Evolutionary conservation across 169 alveolate species (phyloP).

Genomic region (Plasmodium billcollinsi): DNA sequence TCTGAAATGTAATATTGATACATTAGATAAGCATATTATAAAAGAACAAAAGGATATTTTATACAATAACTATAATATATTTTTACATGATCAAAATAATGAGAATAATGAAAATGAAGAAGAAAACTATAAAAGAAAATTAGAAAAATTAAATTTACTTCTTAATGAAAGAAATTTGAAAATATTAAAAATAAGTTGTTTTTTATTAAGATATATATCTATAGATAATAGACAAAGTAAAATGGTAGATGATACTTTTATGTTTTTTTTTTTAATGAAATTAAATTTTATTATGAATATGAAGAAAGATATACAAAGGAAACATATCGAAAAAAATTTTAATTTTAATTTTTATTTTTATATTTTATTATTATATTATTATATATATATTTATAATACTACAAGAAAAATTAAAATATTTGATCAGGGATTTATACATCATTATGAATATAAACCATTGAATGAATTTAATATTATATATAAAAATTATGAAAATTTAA

Average conservation of each 20-base stretch:
- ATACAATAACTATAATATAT: too few relatives aligned
- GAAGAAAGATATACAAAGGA: slow-evolving; percentile 11
- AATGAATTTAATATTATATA: slow-evolving; percentile 34
- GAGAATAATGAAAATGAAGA: too few relatives aligned
- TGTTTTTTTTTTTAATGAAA: slow-evolving; percentile 48
- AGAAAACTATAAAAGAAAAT: too few relatives aligned
- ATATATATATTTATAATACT: slow-evolving; percentile 38
- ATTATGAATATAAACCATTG: slow-evolving; percentile 1
- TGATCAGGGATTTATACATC: slow-evolving; percentile 10
- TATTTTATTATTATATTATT: slow-evolving; percentile 40
- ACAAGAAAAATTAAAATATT: slow-evolving; percentile 12
- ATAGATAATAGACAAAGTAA: slow-evolving; percentile 11
- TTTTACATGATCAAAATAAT: too few relatives aligned
- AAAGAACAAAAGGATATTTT: not conserved
- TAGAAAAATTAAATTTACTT: not conserved
- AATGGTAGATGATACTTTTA: slow-evolving; percentile 46
- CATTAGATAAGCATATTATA: not conserved
- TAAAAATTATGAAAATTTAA: slow-evolving; percentile 23
- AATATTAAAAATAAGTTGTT: slow-evolving; percentile 58
- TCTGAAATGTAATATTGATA: slow-evolving; percentile 6
- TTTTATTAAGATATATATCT: slow-evolving; percentile 21
- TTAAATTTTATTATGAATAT: slow-evolving; percentile 37
- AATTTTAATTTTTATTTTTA: slow-evolving; percentile 29
- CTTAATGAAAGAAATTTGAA: slow-evolving; percentile 33
- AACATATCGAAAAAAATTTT: slow-evolving; percentile 25